These are phyloP conservation scores for Talaromyces funiculosus DNA, from an alignment of 2,329 filamentous ascomycete species.

Conservation along the genomic window DNA sequence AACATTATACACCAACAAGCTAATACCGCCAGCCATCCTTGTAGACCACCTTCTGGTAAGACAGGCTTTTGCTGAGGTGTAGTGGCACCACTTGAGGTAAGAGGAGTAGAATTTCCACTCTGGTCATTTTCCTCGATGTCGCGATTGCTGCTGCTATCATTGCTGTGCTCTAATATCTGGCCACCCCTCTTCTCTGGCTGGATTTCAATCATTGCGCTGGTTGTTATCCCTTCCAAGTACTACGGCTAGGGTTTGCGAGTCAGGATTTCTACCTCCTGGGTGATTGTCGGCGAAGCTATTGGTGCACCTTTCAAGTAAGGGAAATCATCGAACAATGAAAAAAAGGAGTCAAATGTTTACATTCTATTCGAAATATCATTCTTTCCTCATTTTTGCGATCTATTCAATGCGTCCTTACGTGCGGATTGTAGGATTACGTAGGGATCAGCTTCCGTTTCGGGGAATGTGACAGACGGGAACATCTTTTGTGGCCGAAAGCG, in stretches of 20 bases:
- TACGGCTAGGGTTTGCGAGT: neutral
- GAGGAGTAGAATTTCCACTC: neutral
- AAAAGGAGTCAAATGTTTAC: neutral
- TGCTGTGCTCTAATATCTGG: neutral
- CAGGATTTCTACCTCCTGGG: neutral
- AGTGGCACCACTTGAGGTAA: neutral
- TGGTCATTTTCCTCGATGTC: neutral
- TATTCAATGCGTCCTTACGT: neutral
- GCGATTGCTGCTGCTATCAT: neutral
- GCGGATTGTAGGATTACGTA: neutral
- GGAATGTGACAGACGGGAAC: constrained; percentile 1
- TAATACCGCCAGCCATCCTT: constrained; percentile 8
- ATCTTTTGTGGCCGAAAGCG: neutral
- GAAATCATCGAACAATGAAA: neutral
- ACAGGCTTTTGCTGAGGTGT: neutral
- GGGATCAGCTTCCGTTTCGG: constrained; percentile 2
- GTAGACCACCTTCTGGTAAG: constrained; percentile 4
- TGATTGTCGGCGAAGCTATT: neutral
- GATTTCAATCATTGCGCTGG: neutral
- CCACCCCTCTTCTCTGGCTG: neutral
- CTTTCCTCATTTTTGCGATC: neutral
- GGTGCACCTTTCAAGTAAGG: neutral
- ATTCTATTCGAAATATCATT: neutral
- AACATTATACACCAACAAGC: constrained; percentile 14
- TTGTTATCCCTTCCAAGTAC: neutral